Base-by-base conservation (phyloP, 306 rosid genomes). In the Pterocarpus santalinus region DNA sequence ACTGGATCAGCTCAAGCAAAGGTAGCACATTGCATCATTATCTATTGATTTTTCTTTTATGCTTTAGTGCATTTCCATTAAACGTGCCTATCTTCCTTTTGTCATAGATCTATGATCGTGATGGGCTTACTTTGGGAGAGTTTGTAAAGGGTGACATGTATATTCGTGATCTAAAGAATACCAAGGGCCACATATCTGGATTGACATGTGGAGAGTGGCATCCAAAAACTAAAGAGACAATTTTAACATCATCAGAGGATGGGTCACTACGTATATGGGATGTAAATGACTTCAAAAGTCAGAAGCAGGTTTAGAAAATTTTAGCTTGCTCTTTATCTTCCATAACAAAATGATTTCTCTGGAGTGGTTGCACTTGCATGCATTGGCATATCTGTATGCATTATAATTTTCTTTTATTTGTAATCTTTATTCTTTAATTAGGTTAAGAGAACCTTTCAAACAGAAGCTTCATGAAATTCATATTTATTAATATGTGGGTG, bases 181-280 rank as follows among this genome's bases (percentile, higher is more conserved):
- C 97, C 71, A 95, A 95, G 85, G 99, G 99, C 69, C 97, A 95
- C 84, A 95, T 93, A 68, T 16, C 96, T 82, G 99, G 99, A 83
- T 87, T 95, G 92, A 95, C 99, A 36, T 90, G 95, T 56, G 99
- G 99, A 63, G 92, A 93, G 85, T 95, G 98, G 99, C 94, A 95
- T 80, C 98, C 98, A 52, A 91, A 84, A 79, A 71, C 80, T 49
- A 95, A 93, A 78, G 99, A 95, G 74, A 91, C 95, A 30, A 88
- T 93, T 79, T 87, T 95, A 80, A 93, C 99, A 61, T 95, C 98
- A 2, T 95, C 99, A 3, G 99, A 91, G 88, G 99, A 95, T 85
- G 98, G 99, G 41, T 95, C 99, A 0, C 78, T 95, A 56, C 98
- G 99, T 10, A 87, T 95, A 80, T 95, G 96, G 99, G 98, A 95